A percentile compares a stretch with the other conserved stretches of the same genome.
Evolutionary conservation across 768 basidiomycete genomes (phyloP).

Genomic region (Pseudohyphozyma bogoriensis): DNA sequence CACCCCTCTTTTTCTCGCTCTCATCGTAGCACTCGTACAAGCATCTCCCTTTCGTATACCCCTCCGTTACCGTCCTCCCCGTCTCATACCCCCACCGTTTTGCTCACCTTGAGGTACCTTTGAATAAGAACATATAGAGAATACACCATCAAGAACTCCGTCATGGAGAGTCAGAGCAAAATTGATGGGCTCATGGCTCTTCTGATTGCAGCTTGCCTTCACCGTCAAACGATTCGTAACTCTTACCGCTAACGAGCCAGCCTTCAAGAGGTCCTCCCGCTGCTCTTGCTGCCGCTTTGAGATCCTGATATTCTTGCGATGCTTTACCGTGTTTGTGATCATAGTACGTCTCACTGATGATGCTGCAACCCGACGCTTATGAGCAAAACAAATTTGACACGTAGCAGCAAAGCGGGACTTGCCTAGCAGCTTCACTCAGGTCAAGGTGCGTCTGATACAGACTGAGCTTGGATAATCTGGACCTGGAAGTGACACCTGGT

Average conservation of each 20-base stretch:
- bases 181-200: too few relatives aligned
- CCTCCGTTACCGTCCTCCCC: too few relatives aligned
- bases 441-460: constrained; percentile 5
- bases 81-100: too few relatives aligned
- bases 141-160: too few relatives aligned
- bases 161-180: too few relatives aligned
- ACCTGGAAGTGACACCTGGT: not conserved
- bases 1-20: too few relatives aligned
- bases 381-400: too few relatives aligned
- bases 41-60: too few relatives aligned
- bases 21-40: too few relatives aligned
- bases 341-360: not conserved
- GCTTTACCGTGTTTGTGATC: not conserved
- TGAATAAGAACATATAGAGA: too few relatives aligned
- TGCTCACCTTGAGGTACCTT: too few relatives aligned
- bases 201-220: constrained; percentile 1
- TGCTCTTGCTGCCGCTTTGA: constrained; percentile 11
- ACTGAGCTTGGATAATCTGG: constrained; percentile 12
- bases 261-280: constrained; percentile 15
- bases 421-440: not conserved
- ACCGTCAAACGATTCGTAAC: constrained; percentile 14
- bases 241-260: constrained; percentile 20
- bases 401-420: too few relatives aligned
- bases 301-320: constrained; percentile 6
- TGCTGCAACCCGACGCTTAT: not conserved